phyloP scores from a whole-genome alignment of 2,329 filamentous ascomycete genomes.

The Calonectria ilicicola region DNA sequence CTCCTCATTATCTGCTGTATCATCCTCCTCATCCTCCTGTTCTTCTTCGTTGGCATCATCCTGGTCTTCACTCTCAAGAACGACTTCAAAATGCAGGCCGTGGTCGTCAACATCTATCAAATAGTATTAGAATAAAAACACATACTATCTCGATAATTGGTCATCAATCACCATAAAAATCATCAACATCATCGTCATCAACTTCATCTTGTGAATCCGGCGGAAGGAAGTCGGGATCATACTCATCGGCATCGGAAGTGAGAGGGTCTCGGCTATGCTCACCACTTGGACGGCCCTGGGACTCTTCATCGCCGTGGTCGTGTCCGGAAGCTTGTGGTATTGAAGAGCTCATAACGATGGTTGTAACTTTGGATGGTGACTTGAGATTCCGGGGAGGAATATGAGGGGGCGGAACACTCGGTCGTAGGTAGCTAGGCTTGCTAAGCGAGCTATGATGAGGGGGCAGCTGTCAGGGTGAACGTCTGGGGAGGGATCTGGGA shows the following conservation, averaged over 20 bases:
- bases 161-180: conserved; percentile 34
- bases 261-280: neutral
- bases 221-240: conserved; percentile 21
- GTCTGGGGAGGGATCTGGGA: neutral
- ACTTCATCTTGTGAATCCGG: conserved; percentile 28
- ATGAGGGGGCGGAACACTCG: neutral
- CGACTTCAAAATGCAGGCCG: conserved; percentile 37
- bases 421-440: neutral
- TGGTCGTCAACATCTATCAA: conserved; percentile 24
- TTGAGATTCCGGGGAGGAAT: neutral
- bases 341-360: neutral
- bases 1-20: conserved; percentile 32
- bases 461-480: neutral
- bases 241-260: conserved; percentile 41
- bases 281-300: conserved; percentile 7
- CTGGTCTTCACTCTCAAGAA: conserved; percentile 27
- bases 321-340: neutral
- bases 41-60: conserved; percentile 35
- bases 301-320: conserved; percentile 18
- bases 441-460: neutral
- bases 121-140: neutral
- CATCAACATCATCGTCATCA: conserved; percentile 32
- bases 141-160: neutral
- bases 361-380: neutral
- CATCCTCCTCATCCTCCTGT: conserved; percentile 38